Conservation (phyloP, 371 early-diverging fungal genomes). For the Mucor lusitanicus region DNA sequence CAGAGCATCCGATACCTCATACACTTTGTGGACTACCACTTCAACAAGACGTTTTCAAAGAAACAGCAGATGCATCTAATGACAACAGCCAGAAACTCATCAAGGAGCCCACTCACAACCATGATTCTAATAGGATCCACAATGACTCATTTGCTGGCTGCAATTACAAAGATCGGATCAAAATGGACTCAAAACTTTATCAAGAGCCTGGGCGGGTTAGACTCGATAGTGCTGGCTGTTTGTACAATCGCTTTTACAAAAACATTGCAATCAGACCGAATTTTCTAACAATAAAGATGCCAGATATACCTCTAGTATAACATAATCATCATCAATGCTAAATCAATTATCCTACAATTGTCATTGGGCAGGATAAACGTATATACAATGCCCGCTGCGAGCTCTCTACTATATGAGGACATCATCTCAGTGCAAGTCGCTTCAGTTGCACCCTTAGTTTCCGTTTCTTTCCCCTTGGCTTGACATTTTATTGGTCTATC, state of each 20-base stretch:
- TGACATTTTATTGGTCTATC: background rate
- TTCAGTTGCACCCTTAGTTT: background rate
- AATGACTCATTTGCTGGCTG: background rate
- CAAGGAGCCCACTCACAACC: background rate
- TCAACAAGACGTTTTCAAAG: background rate
- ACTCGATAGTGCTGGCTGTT: background rate
- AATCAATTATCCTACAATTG: conserved; percentile 9
- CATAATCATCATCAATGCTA: background rate
- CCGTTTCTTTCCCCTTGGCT: background rate
- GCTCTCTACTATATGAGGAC: background rate
- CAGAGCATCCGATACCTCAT: background rate
- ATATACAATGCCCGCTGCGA: background rate
- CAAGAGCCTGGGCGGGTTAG: background rate
- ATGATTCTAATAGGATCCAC: background rate
- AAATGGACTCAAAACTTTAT: background rate
- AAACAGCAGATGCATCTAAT: background rate
- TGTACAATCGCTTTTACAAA: conserved; percentile 3
- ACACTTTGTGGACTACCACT: background rate
- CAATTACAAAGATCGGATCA: background rate
- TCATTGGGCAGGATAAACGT: conserved; percentile 12
- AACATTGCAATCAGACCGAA: background rate
- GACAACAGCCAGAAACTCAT: background rate
- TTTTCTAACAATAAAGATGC: background rate
- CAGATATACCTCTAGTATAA: background rate
- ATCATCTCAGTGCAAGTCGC: background rate